phyloP scores from a whole-genome alignment of 129 eudicot species.

The Calendula officinalis region DNA sequence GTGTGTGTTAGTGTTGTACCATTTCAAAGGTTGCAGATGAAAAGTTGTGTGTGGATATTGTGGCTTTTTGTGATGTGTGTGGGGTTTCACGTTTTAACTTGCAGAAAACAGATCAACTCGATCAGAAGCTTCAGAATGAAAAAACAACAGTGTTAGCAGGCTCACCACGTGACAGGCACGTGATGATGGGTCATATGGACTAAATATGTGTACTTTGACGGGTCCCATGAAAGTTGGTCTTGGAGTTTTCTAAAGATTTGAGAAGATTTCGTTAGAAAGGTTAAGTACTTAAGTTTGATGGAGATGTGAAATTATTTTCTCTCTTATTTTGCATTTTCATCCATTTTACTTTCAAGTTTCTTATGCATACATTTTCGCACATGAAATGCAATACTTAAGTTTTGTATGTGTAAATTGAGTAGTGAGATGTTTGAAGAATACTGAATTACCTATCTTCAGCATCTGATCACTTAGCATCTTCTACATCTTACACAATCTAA shows the following conservation, averaged over 20 bases:
- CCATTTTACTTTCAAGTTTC: neutral
- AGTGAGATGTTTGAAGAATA: too few relatives aligned
- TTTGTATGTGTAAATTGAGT: too few relatives aligned
- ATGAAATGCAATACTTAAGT: too few relatives aligned
- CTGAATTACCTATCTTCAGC: too few relatives aligned
- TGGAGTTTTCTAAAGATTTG: conserved; percentile 41
- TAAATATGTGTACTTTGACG: conserved; percentile 40
- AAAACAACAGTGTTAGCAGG: conserved; percentile 36
- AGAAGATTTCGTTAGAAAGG: conserved; percentile 34
- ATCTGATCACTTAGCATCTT: too few relatives aligned
- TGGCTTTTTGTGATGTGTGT: conserved; percentile 38
- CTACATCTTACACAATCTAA: too few relatives aligned
- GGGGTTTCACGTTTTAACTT: conserved; percentile 42
- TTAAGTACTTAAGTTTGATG: conserved; percentile 24
- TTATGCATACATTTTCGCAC: too few relatives aligned
- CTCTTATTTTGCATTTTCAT: neutral
- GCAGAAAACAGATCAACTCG: conserved; percentile 44
- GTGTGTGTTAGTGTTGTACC: conserved; percentile 29
- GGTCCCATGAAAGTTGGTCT: conserved; percentile 35
- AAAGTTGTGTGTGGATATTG: conserved; percentile 44
- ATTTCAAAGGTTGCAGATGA: conserved; percentile 50
- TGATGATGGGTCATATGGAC: conserved; percentile 34
- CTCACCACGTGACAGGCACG: conserved; percentile 42
- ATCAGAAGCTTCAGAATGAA: conserved; percentile 43
- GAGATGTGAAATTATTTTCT: conserved; percentile 25